Evolutionary conservation across 2,329 filamentous ascomycete species (phyloP).

Genomic region (Aphanoascus verrucosus): DNA sequence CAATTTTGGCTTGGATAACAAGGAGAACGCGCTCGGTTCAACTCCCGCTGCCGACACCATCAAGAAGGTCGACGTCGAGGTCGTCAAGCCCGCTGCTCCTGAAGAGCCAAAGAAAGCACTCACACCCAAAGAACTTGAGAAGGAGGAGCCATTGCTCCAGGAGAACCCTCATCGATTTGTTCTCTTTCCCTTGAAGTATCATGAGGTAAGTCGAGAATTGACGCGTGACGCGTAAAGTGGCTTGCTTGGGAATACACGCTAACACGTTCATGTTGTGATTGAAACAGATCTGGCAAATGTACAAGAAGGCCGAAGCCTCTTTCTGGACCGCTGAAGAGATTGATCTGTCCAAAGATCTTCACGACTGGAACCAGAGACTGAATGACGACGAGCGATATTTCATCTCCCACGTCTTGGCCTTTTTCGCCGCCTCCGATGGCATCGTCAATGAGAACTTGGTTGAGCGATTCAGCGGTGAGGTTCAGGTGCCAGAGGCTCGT

Average conservation of each 20-base stretch:
- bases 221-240: slow-evolving; percentile 61
- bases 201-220: slow-evolving; percentile 60
- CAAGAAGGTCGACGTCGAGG: slow-evolving; percentile 39
- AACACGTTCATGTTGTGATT: slow-evolving; percentile 24
- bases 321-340: slow-evolving; percentile 99
- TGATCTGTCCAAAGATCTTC: slow-evolving; percentile 94
- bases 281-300: slow-evolving; percentile 96
- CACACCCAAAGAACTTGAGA: slow-evolving; percentile 57
- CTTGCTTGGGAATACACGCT: slow-evolving; percentile 23
- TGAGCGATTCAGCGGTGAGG: slow-evolving; percentile 92
- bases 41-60: slow-evolving; percentile 42
- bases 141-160: slow-evolving; percentile 79
- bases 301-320: slow-evolving; percentile 98
- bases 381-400: slow-evolving; percentile 98
- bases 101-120: slow-evolving; percentile 32
- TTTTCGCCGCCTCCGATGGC: slow-evolving; percentile 97
- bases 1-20: slow-evolving; percentile 60
- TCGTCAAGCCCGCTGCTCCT: slow-evolving; percentile 36
- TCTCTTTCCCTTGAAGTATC: slow-evolving; percentile 97
- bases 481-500: slow-evolving; percentile 92
- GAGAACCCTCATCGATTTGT: slow-evolving; percentile 97
- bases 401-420: slow-evolving; percentile 94
- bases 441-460: slow-evolving; percentile 99
- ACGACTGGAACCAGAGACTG: slow-evolving; percentile 97
- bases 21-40: slow-evolving; percentile 62